Conservation (phyloP, 225 moss, liverwort and hornwort species). For the Anthoceros angustus region DNA sequence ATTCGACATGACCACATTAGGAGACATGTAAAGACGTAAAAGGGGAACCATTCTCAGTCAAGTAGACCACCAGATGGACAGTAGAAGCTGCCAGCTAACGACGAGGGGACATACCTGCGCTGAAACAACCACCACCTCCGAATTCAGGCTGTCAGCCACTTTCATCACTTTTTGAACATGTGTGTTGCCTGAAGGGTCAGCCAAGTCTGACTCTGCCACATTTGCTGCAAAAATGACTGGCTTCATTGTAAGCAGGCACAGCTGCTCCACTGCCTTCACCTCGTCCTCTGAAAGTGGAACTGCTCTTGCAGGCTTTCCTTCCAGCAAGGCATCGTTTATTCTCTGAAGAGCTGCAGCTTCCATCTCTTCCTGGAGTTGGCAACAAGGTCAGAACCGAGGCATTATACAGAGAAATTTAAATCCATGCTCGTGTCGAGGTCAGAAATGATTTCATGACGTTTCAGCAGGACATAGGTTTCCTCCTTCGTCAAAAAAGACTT, state of each 20-base stretch:
- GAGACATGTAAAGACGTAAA: not conserved
- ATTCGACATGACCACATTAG: not conserved
- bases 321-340: slow-evolving; percentile 71
- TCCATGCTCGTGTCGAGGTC: too few relatives aligned
- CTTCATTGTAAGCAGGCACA: slow-evolving; percentile 97
- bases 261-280: slow-evolving; percentile 50
- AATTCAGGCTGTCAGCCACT: slow-evolving; percentile 49
- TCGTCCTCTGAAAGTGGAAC: slow-evolving; percentile 73
- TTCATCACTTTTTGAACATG: slow-evolving; percentile 58
- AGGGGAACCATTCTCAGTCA: too few relatives aligned
- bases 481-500: not conserved
- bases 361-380: slow-evolving; percentile 41
- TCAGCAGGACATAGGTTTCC: too few relatives aligned
- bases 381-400: too few relatives aligned
- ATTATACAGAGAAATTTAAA: too few relatives aligned
- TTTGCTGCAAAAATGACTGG: slow-evolving; percentile 93
- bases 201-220: slow-evolving; percentile 75
- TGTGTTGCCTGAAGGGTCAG: slow-evolving; percentile 56
- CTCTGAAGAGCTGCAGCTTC: slow-evolving; percentile 52
- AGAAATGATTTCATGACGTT: too few relatives aligned
- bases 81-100: not conserved
- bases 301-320: slow-evolving; percentile 64
- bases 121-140: slow-evolving; percentile 85
- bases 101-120: slow-evolving; percentile 44
- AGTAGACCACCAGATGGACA: not conserved